A percentile compares a stretch with the other conserved stretches of the same genome.
phyloP scores from a whole-genome alignment of 2,329 filamentous ascomycete genomes.

The Microcyclosporella mali region DNA sequence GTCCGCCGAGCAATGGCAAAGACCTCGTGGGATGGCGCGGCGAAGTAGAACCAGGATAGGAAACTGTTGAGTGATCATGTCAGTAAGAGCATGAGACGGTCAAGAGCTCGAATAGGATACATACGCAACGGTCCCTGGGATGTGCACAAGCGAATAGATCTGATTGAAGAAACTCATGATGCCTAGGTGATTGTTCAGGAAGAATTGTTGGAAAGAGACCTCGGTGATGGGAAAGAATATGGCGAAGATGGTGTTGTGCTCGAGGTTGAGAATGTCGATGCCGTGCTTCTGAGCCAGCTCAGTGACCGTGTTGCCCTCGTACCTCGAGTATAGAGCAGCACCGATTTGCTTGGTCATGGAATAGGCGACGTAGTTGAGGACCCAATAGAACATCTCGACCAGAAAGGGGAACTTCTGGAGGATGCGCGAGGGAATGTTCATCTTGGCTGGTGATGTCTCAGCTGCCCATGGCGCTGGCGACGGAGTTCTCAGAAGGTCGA shows the following conservation, averaged over 20 bases:
- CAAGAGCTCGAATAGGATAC: constrained; percentile 8
- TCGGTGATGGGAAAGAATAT: constrained; percentile 51
- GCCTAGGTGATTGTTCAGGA: constrained; percentile 49
- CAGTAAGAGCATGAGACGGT: constrained; percentile 2
- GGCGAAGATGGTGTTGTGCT: constrained; percentile 45
- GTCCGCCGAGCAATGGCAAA: constrained; percentile 42
- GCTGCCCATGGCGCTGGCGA: constrained; percentile 39
- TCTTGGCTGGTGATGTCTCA: constrained; percentile 3
- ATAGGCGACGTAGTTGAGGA: constrained; percentile 60
- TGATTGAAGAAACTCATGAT: constrained; percentile 53
- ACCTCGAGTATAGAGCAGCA: constrained; percentile 21
- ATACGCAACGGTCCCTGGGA: constrained; percentile 55
- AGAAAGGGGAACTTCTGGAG: constrained; percentile 64
- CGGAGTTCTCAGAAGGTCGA: constrained; percentile 45
- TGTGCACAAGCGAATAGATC: constrained; percentile 55
- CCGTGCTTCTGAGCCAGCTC: constrained; percentile 52
- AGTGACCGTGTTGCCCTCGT: constrained; percentile 47
- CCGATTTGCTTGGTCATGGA: constrained; percentile 43
- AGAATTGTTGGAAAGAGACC: constrained; percentile 51
- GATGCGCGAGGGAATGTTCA: constrained; percentile 54
- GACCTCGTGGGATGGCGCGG: constrained; percentile 45
- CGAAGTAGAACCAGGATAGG: constrained; percentile 59
- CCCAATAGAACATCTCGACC: constrained; percentile 70
- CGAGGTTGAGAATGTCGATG: constrained; percentile 50
- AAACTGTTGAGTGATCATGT: constrained; percentile 39